Evolutionary conservation across 2,329 filamentous ascomycete species (phyloP), one percentile per base, ranked within the genome.

Genomic region (Aschersonia sp.): DNA sequence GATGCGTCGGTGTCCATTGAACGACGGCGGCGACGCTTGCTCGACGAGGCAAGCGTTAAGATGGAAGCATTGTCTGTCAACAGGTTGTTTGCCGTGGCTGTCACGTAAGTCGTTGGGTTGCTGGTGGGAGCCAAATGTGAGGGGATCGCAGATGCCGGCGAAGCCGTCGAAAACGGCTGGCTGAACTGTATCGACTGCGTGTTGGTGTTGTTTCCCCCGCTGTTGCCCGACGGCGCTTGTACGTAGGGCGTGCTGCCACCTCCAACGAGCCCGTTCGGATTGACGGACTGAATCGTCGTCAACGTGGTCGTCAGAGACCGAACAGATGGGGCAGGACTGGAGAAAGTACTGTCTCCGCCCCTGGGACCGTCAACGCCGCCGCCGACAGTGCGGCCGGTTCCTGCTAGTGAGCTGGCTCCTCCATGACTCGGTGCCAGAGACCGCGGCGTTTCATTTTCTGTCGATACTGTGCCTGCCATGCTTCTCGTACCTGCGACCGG

Each of bases 1-100:
- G 85, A 90, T 5, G 87, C 87, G 60, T 92, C 85, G 0, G 87
- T 92, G 62, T 92, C 87, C 64, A 90, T 80, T 32, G 85, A 89
- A 51, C 85, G 78, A 45, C 86, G 77, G 37, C 87, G 80, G 31
- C 81, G 76, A 39, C 83, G 78, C 66, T 90, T 87, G 53, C 83
- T 87, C 0, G 85, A 89, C 4, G 85, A 90, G 2, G 87, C 87
- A 11, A 94, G 72, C 0, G 87, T 94, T 51, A 94, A 67, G 55
- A 94, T 89, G 30, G 85, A 90, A 29, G 87, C 87, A 60, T 94
- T 87, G 62, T 94, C 87, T 1, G 84, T 87, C 35, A 90, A 69
- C 5, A 90, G 73, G 56, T 86, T 87, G 64, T 89, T 88, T 46
- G 86, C 85, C 0, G 84, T 90, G 2, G 85, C 85, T n/a, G 76